Evolutionary conservation across 1,284 basidiomycete species (phyloP).

Genomic region (Mycena sp.): DNA sequence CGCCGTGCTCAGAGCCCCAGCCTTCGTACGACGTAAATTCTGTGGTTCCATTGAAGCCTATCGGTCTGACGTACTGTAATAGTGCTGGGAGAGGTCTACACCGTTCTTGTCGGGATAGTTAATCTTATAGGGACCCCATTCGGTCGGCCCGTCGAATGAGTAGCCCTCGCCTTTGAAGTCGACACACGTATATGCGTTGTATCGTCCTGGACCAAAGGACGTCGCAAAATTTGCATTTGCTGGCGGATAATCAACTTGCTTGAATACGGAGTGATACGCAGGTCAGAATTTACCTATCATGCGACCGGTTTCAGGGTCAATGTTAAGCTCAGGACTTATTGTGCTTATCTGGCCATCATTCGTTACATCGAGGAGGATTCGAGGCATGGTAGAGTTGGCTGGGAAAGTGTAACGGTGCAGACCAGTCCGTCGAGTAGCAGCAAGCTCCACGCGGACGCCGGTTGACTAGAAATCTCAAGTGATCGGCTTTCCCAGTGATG

Average conservation of each 20-base stretch:
- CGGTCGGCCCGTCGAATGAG: conserved; percentile 51
- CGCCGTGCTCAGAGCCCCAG: conserved; percentile 55
- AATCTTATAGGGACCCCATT: conserved; percentile 65
- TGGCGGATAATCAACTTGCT: conserved; percentile 57
- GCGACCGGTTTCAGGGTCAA: conserved; percentile 57
- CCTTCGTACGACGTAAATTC: conserved; percentile 33
- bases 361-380: conserved; percentile 64
- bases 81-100: conserved; percentile 54
- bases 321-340: conserved; percentile 53
- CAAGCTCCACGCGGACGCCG: conserved; percentile 65
- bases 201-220: conserved; percentile 58
- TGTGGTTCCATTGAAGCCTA: neutral
- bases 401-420: conserved; percentile 65
- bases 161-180: conserved; percentile 68
- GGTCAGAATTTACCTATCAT: conserved; percentile 48
- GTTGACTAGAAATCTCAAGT: conserved; percentile 50
- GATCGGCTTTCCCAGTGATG: too few species aligned
- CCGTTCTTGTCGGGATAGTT: conserved; percentile 50
- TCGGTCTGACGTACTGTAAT: conserved; percentile 50
- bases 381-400: conserved; percentile 50
- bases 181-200: conserved; percentile 66
- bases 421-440: conserved; percentile 62
- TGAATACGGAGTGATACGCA: neutral
- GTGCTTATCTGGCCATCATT: conserved; percentile 66
- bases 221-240: conserved; percentile 54